A percentile compares a stretch with the other conserved stretches of the same genome.
phyloP scores from a whole-genome alignment of 2,329 filamentous ascomycete species.

The Botryotinia narcissicola region DNA sequence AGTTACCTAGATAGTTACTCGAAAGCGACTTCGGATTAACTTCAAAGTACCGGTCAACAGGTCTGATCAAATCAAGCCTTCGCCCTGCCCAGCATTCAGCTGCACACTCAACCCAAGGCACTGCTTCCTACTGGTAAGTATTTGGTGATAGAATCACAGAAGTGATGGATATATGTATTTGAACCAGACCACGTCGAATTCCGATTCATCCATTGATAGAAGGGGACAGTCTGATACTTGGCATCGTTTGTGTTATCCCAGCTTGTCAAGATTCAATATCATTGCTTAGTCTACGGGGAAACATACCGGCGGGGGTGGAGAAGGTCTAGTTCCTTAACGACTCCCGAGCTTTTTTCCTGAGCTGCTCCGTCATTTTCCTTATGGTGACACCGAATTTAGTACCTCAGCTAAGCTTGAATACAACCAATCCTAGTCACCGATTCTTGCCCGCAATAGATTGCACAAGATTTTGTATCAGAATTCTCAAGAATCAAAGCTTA shows the following conservation, averaged over 20 bases:
- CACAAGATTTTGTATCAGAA: background rate
- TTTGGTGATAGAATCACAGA: background rate
- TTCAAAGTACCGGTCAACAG: background rate
- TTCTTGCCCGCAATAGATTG: background rate
- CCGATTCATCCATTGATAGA: background rate
- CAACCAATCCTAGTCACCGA: background rate
- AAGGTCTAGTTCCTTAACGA: background rate
- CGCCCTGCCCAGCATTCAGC: background rate
- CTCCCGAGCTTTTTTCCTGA: background rate
- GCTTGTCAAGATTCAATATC: background rate
- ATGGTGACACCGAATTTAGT: background rate
- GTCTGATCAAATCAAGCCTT: constrained; percentile 5
- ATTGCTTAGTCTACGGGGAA: background rate
- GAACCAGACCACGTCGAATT: background rate
- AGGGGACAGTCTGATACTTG: background rate
- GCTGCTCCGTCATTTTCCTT: background rate
- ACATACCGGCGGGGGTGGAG: background rate
- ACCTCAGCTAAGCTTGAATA: background rate
- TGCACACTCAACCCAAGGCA: background rate
- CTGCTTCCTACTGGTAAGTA: background rate
- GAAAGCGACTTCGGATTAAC: background rate
- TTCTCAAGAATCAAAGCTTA: background rate
- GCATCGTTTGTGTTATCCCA: background rate
- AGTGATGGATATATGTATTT: constrained; percentile 12
- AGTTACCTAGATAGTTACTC: background rate